These are phyloP conservation scores for Exophiala xenobiotica DNA, from an alignment of 2,329 filamentous ascomycete species.

Conservation along the genomic window DNA sequence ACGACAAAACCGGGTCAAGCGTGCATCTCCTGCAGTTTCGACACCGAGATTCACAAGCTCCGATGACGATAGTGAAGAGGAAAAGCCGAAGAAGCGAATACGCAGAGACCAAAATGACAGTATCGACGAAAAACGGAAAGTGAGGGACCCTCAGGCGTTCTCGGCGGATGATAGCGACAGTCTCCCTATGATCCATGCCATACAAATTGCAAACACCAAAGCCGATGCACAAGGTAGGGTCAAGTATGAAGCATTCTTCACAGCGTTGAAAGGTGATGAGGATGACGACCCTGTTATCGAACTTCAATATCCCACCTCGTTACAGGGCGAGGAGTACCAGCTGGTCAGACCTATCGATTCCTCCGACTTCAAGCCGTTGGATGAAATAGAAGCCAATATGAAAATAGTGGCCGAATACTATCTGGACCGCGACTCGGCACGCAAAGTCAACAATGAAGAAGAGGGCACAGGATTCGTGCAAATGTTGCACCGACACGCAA, in stretches of 20 bases:
- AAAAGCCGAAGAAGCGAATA: constrained; percentile 39
- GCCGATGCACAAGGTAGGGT: constrained; percentile 38
- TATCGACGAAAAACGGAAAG: constrained; percentile 44
- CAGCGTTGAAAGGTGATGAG: constrained; percentile 52
- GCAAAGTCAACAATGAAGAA: constrained; percentile 68
- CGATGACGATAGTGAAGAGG: constrained; percentile 35
- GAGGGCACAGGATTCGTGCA: constrained; percentile 66
- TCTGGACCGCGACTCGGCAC: constrained; percentile 67
- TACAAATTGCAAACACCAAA: constrained; percentile 46
- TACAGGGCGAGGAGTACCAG: constrained; percentile 69
- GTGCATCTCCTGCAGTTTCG: constrained; percentile 28
- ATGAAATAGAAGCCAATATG: constrained; percentile 70
- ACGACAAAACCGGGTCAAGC: constrained; percentile 17
- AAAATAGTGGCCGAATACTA: constrained; percentile 72
- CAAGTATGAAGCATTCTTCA: constrained; percentile 33
- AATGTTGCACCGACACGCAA: constrained; percentile 71
- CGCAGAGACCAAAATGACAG: constrained; percentile 43
- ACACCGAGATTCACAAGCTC: constrained; percentile 31
- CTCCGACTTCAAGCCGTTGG: constrained; percentile 60
- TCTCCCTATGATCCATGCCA: constrained; percentile 50
- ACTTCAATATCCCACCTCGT: constrained; percentile 80
- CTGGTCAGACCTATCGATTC: constrained; percentile 77
- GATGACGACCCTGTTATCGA: constrained; percentile 52
- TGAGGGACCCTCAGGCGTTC: constrained; percentile 49
- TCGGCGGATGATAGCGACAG: constrained; percentile 39